Percentiles rank a stretch among this genome's conserved stretches.
Evolutionary conservation across 2,329 filamentous ascomycete species (phyloP).

Genomic region (Pseudogymnoascus sp.): DNA sequence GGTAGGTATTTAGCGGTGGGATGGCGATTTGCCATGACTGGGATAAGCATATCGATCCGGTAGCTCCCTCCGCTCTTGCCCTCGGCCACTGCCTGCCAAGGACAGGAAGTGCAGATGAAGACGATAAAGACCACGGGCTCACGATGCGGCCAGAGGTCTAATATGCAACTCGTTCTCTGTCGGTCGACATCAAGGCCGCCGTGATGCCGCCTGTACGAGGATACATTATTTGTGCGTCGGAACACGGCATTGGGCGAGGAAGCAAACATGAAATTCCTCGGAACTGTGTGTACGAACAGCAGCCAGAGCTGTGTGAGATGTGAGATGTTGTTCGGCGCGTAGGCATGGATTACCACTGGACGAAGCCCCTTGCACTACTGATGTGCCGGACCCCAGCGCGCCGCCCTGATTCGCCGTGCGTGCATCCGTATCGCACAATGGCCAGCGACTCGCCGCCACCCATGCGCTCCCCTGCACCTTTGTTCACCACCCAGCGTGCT

Average conservation of each 20-base stretch:
- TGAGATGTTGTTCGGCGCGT: neutral
- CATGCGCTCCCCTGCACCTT: neutral
- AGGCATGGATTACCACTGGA: neutral
- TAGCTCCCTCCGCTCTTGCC: neutral
- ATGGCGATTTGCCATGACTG: neutral
- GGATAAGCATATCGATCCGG: neutral
- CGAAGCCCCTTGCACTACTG: slow-evolving; percentile 8
- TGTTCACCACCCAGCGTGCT: slow-evolving; percentile 1
- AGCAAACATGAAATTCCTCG: neutral
- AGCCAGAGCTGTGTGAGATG: neutral
- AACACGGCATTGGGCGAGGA: neutral
- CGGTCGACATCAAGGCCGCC: neutral
- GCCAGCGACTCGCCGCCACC: slow-evolving; percentile 5
- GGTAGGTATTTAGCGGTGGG: neutral
- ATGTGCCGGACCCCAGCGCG: neutral
- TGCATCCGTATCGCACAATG: neutral
- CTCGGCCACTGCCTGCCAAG: neutral
- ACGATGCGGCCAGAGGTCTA: slow-evolving; percentile 2
- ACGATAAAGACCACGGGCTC: neutral
- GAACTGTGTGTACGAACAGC: neutral
- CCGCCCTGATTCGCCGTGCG: neutral
- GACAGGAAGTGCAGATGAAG: neutral
- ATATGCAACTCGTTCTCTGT: neutral
- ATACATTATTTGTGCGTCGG: neutral
- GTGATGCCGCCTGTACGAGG: neutral